Evolutionary conservation across 106 monocot genomes (phyloP).

Genomic region (Narthecium ossifragum): DNA sequence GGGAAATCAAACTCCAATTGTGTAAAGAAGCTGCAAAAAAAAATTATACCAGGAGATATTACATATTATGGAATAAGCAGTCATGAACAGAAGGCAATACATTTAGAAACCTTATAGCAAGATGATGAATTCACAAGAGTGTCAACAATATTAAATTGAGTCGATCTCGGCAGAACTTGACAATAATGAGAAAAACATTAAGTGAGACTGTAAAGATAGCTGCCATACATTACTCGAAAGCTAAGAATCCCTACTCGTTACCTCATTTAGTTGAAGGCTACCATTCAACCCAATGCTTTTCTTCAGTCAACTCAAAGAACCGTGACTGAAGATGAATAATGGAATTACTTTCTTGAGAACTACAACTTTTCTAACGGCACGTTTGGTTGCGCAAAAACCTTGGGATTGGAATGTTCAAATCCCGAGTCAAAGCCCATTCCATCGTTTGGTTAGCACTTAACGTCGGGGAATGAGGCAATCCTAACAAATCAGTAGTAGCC

Average conservation of each 20-base stretch:
- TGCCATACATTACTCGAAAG: neutral
- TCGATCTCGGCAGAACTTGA: neutral
- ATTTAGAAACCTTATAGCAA: neutral
- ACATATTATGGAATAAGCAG: neutral
- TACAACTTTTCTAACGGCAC: too few relatives aligned
- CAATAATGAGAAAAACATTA: neutral
- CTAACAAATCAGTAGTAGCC: too few relatives aligned
- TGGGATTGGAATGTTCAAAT: too few relatives aligned
- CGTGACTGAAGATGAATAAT: too few relatives aligned
- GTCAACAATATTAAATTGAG: neutral
- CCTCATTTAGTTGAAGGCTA: neutral
- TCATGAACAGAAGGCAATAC: neutral
- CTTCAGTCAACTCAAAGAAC: too few relatives aligned
- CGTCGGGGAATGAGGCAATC: too few relatives aligned
- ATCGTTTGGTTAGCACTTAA: too few relatives aligned
- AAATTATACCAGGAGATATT: neutral
- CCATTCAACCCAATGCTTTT: too few relatives aligned
- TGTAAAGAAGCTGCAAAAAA: slow-evolving; percentile 52
- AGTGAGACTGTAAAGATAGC: neutral
- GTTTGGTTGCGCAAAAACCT: too few relatives aligned
- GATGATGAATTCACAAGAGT: neutral
- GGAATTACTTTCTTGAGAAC: too few relatives aligned
- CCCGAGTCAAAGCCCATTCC: too few relatives aligned
- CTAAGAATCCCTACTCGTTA: neutral
- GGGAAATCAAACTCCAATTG: slow-evolving; percentile 81